Evolutionary conservation across 768 basidiomycete species (phyloP), one percentile per base, ranked within the genome.

Genomic region (Pisolithus orientalis): DNA sequence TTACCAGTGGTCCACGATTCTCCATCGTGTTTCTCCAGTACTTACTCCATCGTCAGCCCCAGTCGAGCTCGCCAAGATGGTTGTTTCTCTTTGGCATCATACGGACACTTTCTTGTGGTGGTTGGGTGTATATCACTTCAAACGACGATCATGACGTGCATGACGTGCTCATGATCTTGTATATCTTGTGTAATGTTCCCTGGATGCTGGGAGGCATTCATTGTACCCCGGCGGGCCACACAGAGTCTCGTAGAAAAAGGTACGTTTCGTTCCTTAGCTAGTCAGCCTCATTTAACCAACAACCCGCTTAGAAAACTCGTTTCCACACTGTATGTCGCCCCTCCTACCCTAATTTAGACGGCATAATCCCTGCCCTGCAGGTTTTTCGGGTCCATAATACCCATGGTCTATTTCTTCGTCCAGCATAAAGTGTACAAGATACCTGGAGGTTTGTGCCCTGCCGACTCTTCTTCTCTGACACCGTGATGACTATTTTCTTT

Each of bases 81-180:
- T 71, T 91, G 17, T 77, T 85, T 34, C 58, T 81, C 8, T 70
- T 75, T 38, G 90, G 90, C 0, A 56, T 91, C 21, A 63, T 88
- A 16, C 75, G 92, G 53, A 92, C 92, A 0, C 65, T 94, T 31
- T 76, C 81, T 3, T 94, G 92, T 60, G 93, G 90, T 31, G 91
- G 93, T 27, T 95, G 92, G 92, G 90, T 94, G 28, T 95, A 84
- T 60, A 82, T 94, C 61, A 94, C 93, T 0, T 89, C 88, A 2
- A 81, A 71, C 48, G 92, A 94, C 63, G 78, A 88, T 68, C 90
- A 91, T 59, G 85, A 88, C 61, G 73, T 75, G 13, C 93, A 95
- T 69, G 93, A 95, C 64, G 69, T 92, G 37, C 81, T 84, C 63
- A 95, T 95, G 93, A 83, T 94, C 53, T 66, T 78, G 48, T 95